These are phyloP conservation scores for Camellia oleifera DNA, from an alignment of 179 eudicot genomes.

Conservation along the genomic window DNA sequence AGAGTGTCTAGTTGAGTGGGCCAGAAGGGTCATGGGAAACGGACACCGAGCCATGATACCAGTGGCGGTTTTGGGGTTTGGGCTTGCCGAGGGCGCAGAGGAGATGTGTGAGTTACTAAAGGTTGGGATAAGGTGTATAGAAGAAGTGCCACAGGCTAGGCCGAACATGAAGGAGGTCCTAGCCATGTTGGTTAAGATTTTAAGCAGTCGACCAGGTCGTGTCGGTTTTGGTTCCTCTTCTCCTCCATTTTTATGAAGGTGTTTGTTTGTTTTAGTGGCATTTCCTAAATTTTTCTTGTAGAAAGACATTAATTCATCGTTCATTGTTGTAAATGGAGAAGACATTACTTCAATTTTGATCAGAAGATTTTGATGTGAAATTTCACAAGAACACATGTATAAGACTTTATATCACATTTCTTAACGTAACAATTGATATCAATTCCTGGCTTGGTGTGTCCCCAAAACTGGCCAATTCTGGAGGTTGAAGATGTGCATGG, in stretches of 20 bases:
- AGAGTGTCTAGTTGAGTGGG: constrained; percentile 91
- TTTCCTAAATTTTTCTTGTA: constrained; percentile 5
- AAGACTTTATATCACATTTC: too few species aligned
- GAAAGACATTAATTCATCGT: constrained; percentile 14
- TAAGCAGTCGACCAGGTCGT: not conserved
- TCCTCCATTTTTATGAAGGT: constrained; percentile 10
- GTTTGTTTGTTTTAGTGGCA: not conserved
- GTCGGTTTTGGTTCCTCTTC: constrained; percentile 6
- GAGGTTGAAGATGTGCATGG: too few species aligned
- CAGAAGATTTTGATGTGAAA: not conserved
- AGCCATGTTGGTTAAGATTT: constrained; percentile 57
- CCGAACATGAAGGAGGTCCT: constrained; percentile 96
- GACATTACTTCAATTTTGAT: constrained; percentile 6
- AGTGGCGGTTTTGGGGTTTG: constrained; percentile 36
- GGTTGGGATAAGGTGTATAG: constrained; percentile 72
- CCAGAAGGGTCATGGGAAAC: constrained; percentile 55
- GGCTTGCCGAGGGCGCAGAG: constrained; percentile 45
- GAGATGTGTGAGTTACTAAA: constrained; percentile 63
- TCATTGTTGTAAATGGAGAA: not conserved
- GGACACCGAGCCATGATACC: constrained; percentile 29
- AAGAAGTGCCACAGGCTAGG: constrained; percentile 70
- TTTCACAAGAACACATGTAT: too few species aligned
- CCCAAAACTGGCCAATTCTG: too few species aligned
- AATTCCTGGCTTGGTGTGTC: too few species aligned
- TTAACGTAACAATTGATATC: too few species aligned